These are phyloP conservation scores for Cunninghamia lanceolata DNA, from an alignment of 75 land plant species.

Conservation along the genomic window DNA sequence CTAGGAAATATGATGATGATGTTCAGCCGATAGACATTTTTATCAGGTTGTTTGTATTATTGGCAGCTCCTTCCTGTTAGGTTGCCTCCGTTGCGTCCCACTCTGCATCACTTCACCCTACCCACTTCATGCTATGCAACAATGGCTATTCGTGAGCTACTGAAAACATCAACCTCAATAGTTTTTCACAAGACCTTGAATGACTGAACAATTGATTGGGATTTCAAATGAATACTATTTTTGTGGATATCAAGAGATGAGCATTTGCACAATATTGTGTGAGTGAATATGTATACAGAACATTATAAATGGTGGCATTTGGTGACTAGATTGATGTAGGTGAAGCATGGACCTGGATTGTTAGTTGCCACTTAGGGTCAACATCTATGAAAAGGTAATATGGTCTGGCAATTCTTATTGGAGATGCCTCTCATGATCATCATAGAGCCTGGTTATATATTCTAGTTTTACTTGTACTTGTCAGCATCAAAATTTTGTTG, in stretches of 20 bases:
- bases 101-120: too few relatives aligned
- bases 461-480: not conserved
- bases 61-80: too few relatives aligned
- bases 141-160: constrained; percentile 89
- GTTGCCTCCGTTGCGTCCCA: too few relatives aligned
- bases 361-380: not conserved
- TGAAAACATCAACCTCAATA: constrained; percentile 89
- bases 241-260: not conserved
- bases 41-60: too few relatives aligned
- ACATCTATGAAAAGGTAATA: not conserved
- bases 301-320: not conserved
- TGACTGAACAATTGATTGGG: constrained; percentile 16
- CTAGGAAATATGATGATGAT: too few relatives aligned
- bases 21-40: too few relatives aligned
- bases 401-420: not conserved
- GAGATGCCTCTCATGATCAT: not conserved
- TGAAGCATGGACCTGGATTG: not conserved
- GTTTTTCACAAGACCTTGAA: constrained; percentile 31
- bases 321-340: not conserved
- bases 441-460: not conserved
- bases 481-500: not conserved
- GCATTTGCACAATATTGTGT: not conserved
- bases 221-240: not conserved
- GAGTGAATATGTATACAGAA: not conserved
- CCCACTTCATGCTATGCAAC: constrained; percentile 94